A percentile compares a stretch with the other conserved stretches of the same genome.
These are phyloP conservation scores for Nymphaea colorata DNA, from an alignment of 164 flowering plant species.

Conservation along the genomic window DNA sequence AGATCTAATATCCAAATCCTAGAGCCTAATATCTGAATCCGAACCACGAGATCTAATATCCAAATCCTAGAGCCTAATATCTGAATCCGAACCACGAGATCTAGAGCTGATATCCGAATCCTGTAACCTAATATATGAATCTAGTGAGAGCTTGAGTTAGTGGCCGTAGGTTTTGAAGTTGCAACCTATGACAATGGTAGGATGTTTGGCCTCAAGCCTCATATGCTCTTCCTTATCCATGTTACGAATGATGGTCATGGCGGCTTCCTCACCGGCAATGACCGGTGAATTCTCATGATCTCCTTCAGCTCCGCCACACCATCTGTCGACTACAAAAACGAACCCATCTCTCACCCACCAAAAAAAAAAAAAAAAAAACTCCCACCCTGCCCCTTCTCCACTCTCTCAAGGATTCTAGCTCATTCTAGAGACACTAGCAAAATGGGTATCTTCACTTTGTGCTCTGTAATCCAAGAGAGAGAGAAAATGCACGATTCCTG, in stretches of 20 bases:
- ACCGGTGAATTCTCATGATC: conserved; percentile 61
- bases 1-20: no score
- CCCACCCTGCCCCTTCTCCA: background rate
- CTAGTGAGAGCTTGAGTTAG: no score
- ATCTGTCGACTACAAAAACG: conserved; percentile 16
- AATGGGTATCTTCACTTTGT: background rate
- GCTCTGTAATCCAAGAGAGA: background rate
- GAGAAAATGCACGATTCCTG: background rate
- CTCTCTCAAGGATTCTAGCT: background rate
- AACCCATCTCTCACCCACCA: conserved; percentile 10
- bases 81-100: no score
- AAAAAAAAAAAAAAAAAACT: no score
- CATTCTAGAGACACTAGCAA: background rate
- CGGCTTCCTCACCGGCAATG: conserved; percentile 55
- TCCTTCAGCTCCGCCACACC: conserved; percentile 27
- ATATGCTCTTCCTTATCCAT: conserved; percentile 56
- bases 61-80: no score
- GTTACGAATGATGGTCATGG: conserved; percentile 33
- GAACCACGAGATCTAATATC: no score
- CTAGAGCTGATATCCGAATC: no score
- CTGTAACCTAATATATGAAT: no score
- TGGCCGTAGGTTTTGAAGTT: no score
- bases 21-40: no score
- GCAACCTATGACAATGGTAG: no score
- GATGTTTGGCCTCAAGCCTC: conserved; percentile 41